Evolutionary conservation across 164 flowering plant genomes (phyloP).

Genomic region (Umbilicus rupestris): DNA sequence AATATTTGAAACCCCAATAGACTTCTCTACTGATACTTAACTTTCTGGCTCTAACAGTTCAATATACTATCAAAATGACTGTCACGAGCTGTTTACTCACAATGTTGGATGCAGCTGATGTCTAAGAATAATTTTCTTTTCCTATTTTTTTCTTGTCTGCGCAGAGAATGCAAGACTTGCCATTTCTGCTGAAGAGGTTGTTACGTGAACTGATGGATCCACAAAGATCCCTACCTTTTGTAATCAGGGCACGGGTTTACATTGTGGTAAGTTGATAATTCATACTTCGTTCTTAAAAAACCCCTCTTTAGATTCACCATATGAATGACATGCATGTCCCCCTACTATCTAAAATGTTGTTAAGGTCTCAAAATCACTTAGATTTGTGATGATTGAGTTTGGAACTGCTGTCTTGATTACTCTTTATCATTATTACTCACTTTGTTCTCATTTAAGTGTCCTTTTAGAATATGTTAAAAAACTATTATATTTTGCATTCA

Average conservation of each 20-base stretch:
- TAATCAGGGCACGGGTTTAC: conserved; percentile 60
- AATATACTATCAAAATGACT: neutral
- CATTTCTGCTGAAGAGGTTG: conserved; percentile 70
- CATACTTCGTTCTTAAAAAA: neutral
- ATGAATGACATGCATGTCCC: neutral
- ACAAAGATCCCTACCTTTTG: conserved; percentile 69
- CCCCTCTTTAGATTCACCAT: neutral
- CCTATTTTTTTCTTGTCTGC: conserved; percentile 3
- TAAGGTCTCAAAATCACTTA: neutral
- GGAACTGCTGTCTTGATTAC: neutral
- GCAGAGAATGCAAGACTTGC: conserved; percentile 80
- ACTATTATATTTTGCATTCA: neutral
- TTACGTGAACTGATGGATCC: conserved; percentile 70
- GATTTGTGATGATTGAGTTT: neutral
- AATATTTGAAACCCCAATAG: too few species aligned
- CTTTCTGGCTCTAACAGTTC: neutral
- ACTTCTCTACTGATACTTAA: neutral
- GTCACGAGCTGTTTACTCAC: neutral
- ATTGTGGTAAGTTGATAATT: conserved; percentile 47
- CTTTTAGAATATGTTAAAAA: neutral
- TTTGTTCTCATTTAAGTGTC: neutral
- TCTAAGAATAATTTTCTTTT: conserved; percentile 13
- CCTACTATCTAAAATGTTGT: neutral
- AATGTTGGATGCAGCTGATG: neutral
- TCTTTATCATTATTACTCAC: neutral